Conservation (phyloP, 257 asterid species). For the Eucommia ulmoides region DNA sequence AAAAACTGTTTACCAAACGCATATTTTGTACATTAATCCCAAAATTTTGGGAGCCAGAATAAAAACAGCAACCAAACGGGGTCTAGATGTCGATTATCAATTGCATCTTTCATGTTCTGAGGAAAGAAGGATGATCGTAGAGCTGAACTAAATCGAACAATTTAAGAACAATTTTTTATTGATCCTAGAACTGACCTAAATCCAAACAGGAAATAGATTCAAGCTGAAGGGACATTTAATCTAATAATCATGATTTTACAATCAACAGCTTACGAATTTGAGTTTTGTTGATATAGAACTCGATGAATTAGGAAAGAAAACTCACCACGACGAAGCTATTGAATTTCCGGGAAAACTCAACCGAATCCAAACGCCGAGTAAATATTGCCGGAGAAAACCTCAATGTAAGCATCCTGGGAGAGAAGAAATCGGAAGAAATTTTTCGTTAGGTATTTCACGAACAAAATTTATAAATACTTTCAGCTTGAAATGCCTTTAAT, state of each 20-base stretch:
- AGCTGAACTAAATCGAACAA: not conserved
- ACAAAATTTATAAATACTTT: too few relatives aligned
- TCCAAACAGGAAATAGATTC: not conserved
- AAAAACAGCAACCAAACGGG: too few relatives aligned
- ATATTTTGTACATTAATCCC: too few relatives aligned
- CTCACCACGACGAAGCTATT: conserved; percentile 28
- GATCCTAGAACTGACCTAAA: not conserved
- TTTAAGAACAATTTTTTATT: not conserved
- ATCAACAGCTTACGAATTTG: too few relatives aligned
- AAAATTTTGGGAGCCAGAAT: too few relatives aligned
- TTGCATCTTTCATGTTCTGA: too few relatives aligned
- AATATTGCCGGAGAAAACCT: conserved; percentile 32
- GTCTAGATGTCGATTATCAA: too few relatives aligned
- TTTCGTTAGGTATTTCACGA: too few relatives aligned
- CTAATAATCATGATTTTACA: not conserved
- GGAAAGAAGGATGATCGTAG: not conserved
- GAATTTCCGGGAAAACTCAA: conserved; percentile 15
- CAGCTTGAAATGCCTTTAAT: too few relatives aligned
- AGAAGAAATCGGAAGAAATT: too few relatives aligned
- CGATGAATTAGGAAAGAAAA: not conserved
- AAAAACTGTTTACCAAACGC: too few relatives aligned
- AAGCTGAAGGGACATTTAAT: not conserved
- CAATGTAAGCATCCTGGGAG: conserved; percentile 45
- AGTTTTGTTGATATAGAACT: not conserved
- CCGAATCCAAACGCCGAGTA: conserved; percentile 16